Evolutionary conservation across 495 filamentous ascomycete genomes (phyloP), one percentile per base, ranked within the genome.

Genomic region (Aspergillus sclerotiicarbonarius): DNA sequence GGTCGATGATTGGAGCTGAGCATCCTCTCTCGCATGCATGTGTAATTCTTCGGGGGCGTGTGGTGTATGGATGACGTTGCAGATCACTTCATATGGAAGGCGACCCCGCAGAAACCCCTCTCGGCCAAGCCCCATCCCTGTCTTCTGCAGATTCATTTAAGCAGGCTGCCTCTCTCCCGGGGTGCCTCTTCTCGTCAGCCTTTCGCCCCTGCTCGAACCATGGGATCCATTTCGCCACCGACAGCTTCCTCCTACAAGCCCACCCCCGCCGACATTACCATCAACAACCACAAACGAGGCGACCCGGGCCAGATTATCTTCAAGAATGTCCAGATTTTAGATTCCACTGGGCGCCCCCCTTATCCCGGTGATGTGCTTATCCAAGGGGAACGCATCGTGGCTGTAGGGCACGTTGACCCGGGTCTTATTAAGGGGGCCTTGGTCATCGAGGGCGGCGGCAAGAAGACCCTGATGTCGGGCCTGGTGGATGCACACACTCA

Each of bases 341-440:
- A 82, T 46, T 75, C 73, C 8, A 80, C 77, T 18, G 79, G 79
- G 3, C 46, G 55, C 7, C 70, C 73, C 15, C 75, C 77, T 0
- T 82, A 79, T 59, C 62, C 55, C n/a, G 79, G 79, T 8, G 76
- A 80, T 63, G 76, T 82, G 0, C 66, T 79, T 13, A 74, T 82
- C 31, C 8, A 49, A 64, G 69, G 71, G 21, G 72, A 80, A 53
- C 67, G 66, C 30, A 73, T 81, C 50, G 57, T 59, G 4, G 54
- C 70, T 13, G 77, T 80, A 7, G 77, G 78, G 4, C 57, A 56
- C 9, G 72, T 79, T 20, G 68, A 79, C 58, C 57, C 69, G 8
- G 65, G 65, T 29, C 72, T 74, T 8, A 8, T 25, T 25, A 15
- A 33, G 13, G 47, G 25, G 0, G 12, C 47, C 30, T 66, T 73